Base-by-base conservation (phyloP, 768 basidiomycete species). In the Pulveroboletus sp. region DNA sequence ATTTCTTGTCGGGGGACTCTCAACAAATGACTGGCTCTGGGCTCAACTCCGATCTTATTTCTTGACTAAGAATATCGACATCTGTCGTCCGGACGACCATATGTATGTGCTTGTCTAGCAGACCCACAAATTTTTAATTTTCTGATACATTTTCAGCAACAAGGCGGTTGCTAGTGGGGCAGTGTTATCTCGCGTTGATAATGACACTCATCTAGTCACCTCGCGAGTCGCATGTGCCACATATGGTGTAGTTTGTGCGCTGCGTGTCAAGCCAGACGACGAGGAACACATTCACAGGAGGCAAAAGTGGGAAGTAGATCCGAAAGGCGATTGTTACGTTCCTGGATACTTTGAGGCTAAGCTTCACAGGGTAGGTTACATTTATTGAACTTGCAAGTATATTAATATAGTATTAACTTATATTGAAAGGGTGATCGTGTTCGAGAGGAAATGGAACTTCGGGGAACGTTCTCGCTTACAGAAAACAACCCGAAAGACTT, bases 331-430 rank as follows among this genome's bases (percentile, higher is more conserved):
- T 7, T 5, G 11, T 39, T 53, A 46, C 18, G 55, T 58, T 49
- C 57, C 57, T 6, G 51, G 49, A 4, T 57, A 36, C 39, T 58
- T 58, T 27, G 55, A 58, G 6, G 10, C 51, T 15, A 58, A 47
- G 5, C 26, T 58, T 45, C 39, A 5, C 45, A 58, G 30, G 9
- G 32, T 32, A 32, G 32, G 32, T 11, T 10, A 5, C 32, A 4
- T 6, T 11, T 32, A 8, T 11, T 3, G 13, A 32, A 32, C 32
- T 32, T 32, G 32, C 32, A 10, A 11, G 3, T 28, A 32, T 32
- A 13, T 13, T 32, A 11, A 32, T 32, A 31, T 31, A 13, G 11
- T 13, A 10, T 32, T 13, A 13, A 13, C 6, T 32, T 5, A 32
- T 32, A 32, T 32, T 32, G 11, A 32, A 32, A 32, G 32, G 32